phyloP scores from a whole-genome alignment of 1,284 basidiomycete genomes.

The Hortiboletus rubellus region DNA sequence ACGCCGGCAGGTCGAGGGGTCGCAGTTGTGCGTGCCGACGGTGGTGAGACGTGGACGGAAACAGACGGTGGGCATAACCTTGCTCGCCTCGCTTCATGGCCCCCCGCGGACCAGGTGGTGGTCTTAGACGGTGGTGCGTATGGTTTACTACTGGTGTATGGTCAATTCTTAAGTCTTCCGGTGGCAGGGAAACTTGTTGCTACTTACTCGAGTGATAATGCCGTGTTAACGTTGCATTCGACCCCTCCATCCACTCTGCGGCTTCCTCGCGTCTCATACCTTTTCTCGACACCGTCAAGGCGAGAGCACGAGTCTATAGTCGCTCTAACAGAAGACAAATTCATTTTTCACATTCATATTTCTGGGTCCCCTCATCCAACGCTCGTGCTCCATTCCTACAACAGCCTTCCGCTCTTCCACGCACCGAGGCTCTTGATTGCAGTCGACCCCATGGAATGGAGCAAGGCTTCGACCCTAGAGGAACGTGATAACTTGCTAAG shows the following conservation, averaged over 20 bases:
- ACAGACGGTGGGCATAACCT: conserved; percentile 47
- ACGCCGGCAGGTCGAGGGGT: conserved; percentile 76
- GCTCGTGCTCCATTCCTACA: conserved; percentile 45
- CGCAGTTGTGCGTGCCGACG: conserved; percentile 56
- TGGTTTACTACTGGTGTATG: conserved; percentile 11
- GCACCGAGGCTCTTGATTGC: conserved; percentile 64
- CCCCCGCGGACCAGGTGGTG: conserved; percentile 59
- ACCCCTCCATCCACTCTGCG: conserved; percentile 45
- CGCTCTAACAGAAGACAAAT: conserved; percentile 57
- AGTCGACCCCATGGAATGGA: conserved; percentile 92
- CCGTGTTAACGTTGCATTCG: conserved; percentile 51
- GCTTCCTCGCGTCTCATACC: conserved; percentile 52
- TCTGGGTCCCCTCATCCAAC: conserved; percentile 34
- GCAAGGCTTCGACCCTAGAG: conserved; percentile 42
- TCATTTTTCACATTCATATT: conserved; percentile 53
- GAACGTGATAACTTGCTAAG: conserved; percentile 78
- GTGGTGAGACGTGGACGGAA: conserved; percentile 65
- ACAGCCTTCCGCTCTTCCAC: conserved; percentile 49
- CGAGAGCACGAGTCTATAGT: conserved; percentile 55
- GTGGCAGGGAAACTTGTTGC: conserved; percentile 35
- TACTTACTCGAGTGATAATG: conserved; percentile 41
- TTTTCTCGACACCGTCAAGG: conserved; percentile 65
- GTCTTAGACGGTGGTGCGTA: conserved; percentile 60
- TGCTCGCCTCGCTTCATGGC: conserved; percentile 48
- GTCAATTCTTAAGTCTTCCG: conserved; percentile 2